Evolutionary conservation across 139 green algal genomes (phyloP).

Genomic region (Closterium sp.): DNA sequence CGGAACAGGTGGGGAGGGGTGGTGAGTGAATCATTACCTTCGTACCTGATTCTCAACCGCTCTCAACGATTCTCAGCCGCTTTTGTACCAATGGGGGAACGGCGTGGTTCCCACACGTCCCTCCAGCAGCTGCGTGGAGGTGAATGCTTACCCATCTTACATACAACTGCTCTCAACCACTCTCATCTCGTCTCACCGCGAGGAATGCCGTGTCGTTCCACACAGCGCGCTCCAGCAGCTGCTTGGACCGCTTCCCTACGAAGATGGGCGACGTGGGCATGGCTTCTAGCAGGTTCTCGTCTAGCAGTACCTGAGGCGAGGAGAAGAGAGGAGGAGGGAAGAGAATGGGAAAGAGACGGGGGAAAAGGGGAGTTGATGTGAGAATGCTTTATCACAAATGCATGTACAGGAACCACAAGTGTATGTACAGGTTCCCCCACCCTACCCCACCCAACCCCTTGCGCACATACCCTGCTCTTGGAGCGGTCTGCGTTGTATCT

Average conservation of each 20-base stretch:
- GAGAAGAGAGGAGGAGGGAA: not conserved
- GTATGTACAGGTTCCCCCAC: not conserved
- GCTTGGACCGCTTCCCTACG: constrained; percentile 51
- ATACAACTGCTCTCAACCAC: not conserved
- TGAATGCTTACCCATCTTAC: too few relatives aligned
- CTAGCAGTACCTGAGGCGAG: not conserved
- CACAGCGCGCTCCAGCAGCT: constrained; percentile 72
- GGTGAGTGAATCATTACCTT: not conserved
- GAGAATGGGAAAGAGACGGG: constrained; percentile 5
- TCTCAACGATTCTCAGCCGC: too few relatives aligned
- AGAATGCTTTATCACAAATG: not conserved
- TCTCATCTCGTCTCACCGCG: constrained; percentile 28
- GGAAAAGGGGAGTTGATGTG: not conserved
- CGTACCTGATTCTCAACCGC: too few relatives aligned
- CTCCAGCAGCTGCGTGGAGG: too few relatives aligned
- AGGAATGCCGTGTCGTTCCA: constrained; percentile 87
- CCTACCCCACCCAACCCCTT: not conserved
- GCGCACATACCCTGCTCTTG: constrained; percentile 20
- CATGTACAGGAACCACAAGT: not conserved
- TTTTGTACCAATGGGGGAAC: not conserved
- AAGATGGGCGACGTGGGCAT: constrained; percentile 60
- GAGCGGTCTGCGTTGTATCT: constrained; percentile 64
- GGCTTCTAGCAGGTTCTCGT: not conserved
- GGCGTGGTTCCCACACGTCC: not conserved
- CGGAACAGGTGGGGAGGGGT: not conserved